Percentiles rank a stretch among this genome's conserved stretches.
Evolutionary conservation across 2,329 filamentous ascomycete genomes (phyloP).

Genomic region (Fusarium praegraminearum): DNA sequence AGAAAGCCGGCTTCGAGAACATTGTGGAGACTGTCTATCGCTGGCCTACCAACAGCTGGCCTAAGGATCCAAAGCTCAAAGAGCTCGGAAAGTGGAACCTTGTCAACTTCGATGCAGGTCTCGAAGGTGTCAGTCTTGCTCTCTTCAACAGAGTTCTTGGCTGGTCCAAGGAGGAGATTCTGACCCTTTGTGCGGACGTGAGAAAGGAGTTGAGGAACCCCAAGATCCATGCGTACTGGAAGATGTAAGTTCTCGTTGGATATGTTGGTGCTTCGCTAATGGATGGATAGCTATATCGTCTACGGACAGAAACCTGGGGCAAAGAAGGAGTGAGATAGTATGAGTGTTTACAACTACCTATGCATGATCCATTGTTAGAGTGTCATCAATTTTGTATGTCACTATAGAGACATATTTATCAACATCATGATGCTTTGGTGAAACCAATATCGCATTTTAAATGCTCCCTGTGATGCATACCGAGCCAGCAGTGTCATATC

Average conservation of each 20-base stretch:
- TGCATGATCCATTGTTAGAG: neutral
- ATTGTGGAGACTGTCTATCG: conserved; percentile 28
- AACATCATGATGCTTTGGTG: neutral
- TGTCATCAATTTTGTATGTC: neutral
- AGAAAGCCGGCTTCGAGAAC: conserved; percentile 18
- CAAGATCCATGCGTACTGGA: conserved; percentile 21
- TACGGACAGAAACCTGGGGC: conserved; percentile 11
- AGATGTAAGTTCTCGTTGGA: neutral
- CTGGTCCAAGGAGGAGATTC: conserved; percentile 21
- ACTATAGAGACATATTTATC: neutral
- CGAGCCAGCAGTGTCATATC: too few relatives aligned
- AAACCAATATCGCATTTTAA: too few relatives aligned
- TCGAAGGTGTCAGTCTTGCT: conserved; percentile 32
- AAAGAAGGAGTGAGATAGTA: neutral
- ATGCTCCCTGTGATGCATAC: too few relatives aligned
- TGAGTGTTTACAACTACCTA: neutral
- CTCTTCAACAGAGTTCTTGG: conserved; percentile 28
- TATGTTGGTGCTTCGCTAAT: rapidly evolving
- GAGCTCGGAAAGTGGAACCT: conserved; percentile 35
- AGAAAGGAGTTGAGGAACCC: conserved; percentile 27
- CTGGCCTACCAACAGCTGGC: conserved; percentile 40
- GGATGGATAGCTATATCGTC: neutral
- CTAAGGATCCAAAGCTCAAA: conserved; percentile 36
- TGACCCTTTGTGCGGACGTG: conserved; percentile 17
- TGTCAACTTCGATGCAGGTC: conserved; percentile 24